A percentile compares a stretch with the other conserved stretches of the same genome.
Evolutionary conservation across 2,329 filamentous ascomycete genomes (phyloP).

Genomic region (Elsinoe batatas): DNA sequence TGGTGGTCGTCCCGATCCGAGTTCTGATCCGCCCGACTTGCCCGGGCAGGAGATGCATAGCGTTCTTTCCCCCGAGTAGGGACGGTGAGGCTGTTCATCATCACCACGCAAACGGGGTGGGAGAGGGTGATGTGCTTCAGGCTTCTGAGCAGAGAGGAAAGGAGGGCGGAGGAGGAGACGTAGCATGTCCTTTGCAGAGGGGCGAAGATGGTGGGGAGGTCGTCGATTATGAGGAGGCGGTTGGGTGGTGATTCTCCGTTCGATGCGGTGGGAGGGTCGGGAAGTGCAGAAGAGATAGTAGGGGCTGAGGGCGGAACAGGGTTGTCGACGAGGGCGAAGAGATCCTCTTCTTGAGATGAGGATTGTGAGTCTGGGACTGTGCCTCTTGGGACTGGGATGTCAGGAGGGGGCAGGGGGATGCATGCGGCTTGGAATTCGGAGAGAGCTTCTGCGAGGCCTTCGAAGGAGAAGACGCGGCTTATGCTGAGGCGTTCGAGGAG

Average conservation of each 20-base stretch:
- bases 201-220: conserved; percentile 20
- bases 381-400: conserved; percentile 8
- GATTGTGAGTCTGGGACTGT: conserved; percentile 28
- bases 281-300: conserved; percentile 26
- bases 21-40: no score
- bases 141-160: conserved; percentile 33
- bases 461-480: conserved; percentile 42
- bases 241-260: conserved; percentile 15
- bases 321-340: conserved; percentile 27
- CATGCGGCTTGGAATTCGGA: conserved; percentile 31
- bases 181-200: conserved; percentile 24
- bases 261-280: conserved; percentile 20
- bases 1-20: no score
- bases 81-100: conserved; percentile 27
- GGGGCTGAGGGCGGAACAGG: conserved; percentile 29
- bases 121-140: conserved; percentile 31
- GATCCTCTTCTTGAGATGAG: conserved; percentile 28
- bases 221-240: conserved; percentile 22
- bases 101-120: conserved; percentile 32
- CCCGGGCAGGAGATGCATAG: no score
- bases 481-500: conserved; percentile 38
- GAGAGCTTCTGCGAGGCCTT: conserved; percentile 38
- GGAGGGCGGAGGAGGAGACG: conserved; percentile 30
- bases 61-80: conserved; percentile 5
- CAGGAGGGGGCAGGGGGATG: neutral